Base-by-base conservation (phyloP, 192 early-diverging fungal genomes). In the Rhizoclosmatium globosum region DNA sequence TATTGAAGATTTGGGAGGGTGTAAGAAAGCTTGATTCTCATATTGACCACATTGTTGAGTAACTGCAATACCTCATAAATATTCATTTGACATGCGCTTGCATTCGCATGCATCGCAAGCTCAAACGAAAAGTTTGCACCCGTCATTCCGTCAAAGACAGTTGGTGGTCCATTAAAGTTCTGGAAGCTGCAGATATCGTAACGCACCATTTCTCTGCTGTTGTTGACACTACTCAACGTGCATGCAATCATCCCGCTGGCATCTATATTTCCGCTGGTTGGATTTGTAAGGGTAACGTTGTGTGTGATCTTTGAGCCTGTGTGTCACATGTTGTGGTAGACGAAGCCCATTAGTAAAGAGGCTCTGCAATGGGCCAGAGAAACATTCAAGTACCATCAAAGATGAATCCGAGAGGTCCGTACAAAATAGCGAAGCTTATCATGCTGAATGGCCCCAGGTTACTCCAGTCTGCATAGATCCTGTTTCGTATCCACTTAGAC, bases 381-480 rank as follows among this genome's bases (percentile, higher is more conserved):
- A 15, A 21, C 15, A 57, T 21, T 15, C 23, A 64, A 11, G 21
- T 41, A 64, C 62, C 66, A 41, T 68, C 66, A 41, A 68, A 23
- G 0, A 11, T 68, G 66, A 17, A 68, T 11, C 66, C 66, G 42
- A 68, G 46, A 17, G 66, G 66, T 4, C 66, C 66, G 44, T 43
- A 68, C 31, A 68, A 41, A 41, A 68, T 45, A 17, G 66, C 7
- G 23, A 68, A 68, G 43, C n/a, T 31, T 4, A 21, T 13, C 13
- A 45, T 7, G 15, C 6, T 47, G 46, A 17, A 68, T 11, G 46
- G 39, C 31, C 66, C 66, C 4, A 17, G 15, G 42, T 17, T 21
- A 4, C n/a, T 9, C 66, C 66, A 68, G 44, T 68, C 66, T 4
- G 66, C 66, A 45, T 47, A 43, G 66, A 68, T 43, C 62, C 62